phyloP scores from a whole-genome alignment of 495 filamentous ascomycete genomes.

The Neurospora sp. region DNA sequence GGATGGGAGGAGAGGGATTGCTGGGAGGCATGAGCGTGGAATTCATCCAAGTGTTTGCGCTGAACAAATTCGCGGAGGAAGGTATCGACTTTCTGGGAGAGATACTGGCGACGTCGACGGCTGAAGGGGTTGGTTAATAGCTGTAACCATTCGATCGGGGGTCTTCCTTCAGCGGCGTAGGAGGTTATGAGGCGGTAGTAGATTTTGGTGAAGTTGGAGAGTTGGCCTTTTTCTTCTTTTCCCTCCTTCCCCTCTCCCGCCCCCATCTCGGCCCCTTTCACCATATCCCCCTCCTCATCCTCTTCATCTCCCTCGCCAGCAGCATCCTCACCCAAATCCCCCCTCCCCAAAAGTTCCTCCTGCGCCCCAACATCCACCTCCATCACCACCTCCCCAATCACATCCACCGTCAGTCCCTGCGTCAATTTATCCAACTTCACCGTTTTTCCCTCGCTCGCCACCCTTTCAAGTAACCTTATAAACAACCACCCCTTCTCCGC shows the following conservation, averaged over 20 bases:
- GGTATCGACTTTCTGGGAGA: slow-evolving; percentile 5
- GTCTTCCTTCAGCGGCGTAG: slow-evolving; percentile 7
- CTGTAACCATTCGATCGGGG: slow-evolving; percentile 13
- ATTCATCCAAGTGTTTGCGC: slow-evolving; percentile 12
- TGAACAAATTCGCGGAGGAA: slow-evolving; percentile 17
- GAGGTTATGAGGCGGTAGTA: slow-evolving; percentile 17
- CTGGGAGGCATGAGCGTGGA: neutral
- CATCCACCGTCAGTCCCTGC: slow-evolving; percentile 29
- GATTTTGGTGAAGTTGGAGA: slow-evolving; percentile 17
- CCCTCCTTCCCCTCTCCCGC: neutral
- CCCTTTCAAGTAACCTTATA: slow-evolving; percentile 16
- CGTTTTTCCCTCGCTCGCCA: slow-evolving; percentile 14
- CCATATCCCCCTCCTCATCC: neutral
- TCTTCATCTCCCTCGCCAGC: neutral
- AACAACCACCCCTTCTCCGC: slow-evolving; percentile 29
- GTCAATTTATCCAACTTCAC: slow-evolving; percentile 17
- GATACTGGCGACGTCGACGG: neutral
- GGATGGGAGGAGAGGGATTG: neutral
- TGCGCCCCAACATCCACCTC: slow-evolving; percentile 27
- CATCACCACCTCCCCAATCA: slow-evolving; percentile 31
- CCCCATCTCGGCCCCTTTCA: no score
- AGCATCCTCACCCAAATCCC: neutral
- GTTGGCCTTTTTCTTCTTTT: slow-evolving; percentile 3
- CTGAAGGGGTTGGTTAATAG: neutral
- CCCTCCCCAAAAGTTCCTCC: neutral